phyloP scores from a whole-genome alignment of 148 eudicot genomes.

The Diospyros lotus region DNA sequence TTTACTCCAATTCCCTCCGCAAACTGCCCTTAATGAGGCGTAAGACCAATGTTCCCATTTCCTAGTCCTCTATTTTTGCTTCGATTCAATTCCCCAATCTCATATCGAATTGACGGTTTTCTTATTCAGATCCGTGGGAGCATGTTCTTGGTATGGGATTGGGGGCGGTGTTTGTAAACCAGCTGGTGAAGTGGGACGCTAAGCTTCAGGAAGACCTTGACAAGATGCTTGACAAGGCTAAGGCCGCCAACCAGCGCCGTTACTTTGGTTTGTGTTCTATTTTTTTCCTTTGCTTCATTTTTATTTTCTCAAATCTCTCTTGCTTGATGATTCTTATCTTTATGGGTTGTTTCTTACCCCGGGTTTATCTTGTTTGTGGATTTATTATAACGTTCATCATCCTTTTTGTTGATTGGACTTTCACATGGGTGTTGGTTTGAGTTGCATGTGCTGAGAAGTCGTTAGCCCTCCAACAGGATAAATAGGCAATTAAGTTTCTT shows the following conservation, averaged over 20 bases:
- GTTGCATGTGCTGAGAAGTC: too few relatives aligned
- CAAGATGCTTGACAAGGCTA: conserved; percentile 81
- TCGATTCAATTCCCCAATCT: not conserved
- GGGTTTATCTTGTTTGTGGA: too few relatives aligned
- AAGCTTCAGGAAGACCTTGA: conserved; percentile 80
- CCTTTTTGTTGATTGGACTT: too few relatives aligned
- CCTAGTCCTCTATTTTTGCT: not conserved
- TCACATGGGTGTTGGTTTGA: too few relatives aligned
- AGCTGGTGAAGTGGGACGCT: conserved; percentile 83
- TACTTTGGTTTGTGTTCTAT: conserved; percentile 51
- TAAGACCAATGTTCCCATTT: conserved; percentile 17
- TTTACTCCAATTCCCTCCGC: conserved; percentile 98
- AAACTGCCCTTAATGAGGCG: conserved; percentile 99
- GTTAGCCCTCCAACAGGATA: too few relatives aligned
- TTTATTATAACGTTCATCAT: too few relatives aligned
- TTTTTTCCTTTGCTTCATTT: too few relatives aligned
- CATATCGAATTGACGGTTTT: not conserved
- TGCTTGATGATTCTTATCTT: too few relatives aligned
- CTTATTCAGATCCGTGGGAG: conserved; percentile 88
- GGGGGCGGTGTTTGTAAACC: conserved; percentile 73
- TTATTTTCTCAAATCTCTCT: too few relatives aligned
- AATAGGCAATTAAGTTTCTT: too few relatives aligned
- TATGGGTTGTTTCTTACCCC: too few relatives aligned
- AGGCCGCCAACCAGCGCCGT: conserved; percentile 91
- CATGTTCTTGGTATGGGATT: conserved; percentile 92